Evolutionary conservation across 257 asterid species (phyloP).

Genomic region (Solanum paucissectum): DNA sequence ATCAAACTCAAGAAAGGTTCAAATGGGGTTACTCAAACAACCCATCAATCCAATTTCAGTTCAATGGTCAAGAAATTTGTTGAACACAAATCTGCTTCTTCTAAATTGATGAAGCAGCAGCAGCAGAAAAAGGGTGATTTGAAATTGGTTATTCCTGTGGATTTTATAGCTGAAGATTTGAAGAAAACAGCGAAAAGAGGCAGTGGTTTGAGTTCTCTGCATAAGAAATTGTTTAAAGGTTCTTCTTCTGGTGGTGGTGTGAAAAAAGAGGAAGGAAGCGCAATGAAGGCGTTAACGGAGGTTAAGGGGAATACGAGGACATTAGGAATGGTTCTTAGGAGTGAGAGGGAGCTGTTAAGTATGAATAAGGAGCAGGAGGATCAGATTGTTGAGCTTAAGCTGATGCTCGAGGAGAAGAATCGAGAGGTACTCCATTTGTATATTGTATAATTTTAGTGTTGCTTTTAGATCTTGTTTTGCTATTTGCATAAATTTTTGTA

Average conservation of each 20-base stretch:
- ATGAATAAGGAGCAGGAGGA: conserved; percentile 60
- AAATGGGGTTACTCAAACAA: neutral
- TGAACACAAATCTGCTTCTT: conserved; percentile 31
- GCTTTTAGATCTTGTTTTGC: neutral
- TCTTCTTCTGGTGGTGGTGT: neutral
- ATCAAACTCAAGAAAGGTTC: neutral
- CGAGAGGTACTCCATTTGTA: neutral
- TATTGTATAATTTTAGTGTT: neutral
- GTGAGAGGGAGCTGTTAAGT: conserved; percentile 89
- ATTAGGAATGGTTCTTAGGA: conserved; percentile 85
- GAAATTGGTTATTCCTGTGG: conserved; percentile 40
- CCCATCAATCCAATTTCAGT: conserved; percentile 25
- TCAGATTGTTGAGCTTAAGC: conserved; percentile 50
- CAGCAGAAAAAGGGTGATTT: conserved; percentile 22
- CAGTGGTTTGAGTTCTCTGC: conserved; percentile 48
- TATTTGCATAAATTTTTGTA: neutral
- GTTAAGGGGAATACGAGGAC: conserved; percentile 79
- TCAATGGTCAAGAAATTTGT: conserved; percentile 72
- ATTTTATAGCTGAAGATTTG: conserved; percentile 65
- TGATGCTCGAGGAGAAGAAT: conserved; percentile 41
- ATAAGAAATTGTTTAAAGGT: conserved; percentile 78
- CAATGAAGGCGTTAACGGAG: conserved; percentile 78
- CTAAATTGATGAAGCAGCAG: neutral
- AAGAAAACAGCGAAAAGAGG: conserved; percentile 46
- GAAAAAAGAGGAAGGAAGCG: conserved; percentile 40